phyloP scores from a whole-genome alignment of 1,284 basidiomycete species.

The Cryptococcus sp. region DNA sequence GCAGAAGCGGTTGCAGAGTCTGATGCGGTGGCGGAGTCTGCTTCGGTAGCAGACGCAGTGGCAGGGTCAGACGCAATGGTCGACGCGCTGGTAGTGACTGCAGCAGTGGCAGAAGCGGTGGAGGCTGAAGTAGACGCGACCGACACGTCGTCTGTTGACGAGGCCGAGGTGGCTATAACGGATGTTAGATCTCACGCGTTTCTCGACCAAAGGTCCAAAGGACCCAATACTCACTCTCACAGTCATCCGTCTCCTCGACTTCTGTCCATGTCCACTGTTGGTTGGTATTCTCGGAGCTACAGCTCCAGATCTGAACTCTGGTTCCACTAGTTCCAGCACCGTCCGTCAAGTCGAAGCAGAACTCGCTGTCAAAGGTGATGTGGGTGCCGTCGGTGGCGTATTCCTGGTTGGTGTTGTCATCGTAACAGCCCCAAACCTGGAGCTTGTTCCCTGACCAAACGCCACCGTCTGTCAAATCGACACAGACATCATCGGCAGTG shows the following conservation, averaged over 20 bases:
- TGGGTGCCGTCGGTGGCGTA: constrained; percentile 29
- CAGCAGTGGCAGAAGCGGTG: constrained; percentile 1
- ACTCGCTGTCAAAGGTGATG: constrained; percentile 36
- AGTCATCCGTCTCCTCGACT: constrained; percentile 39
- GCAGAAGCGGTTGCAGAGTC: constrained; percentile 6
- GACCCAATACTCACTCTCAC: constrained; percentile 18
- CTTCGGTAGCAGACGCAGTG: neutral
- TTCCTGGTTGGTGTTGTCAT: constrained; percentile 40
- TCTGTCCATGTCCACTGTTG: constrained; percentile 44
- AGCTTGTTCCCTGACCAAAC: constrained; percentile 38
- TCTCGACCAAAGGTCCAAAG: neutral
- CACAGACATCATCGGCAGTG: constrained; percentile 36
- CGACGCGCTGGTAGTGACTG: constrained; percentile 7
- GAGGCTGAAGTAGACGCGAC: constrained; percentile 5
- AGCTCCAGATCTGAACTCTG: constrained; percentile 37
- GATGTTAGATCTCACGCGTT: neutral
- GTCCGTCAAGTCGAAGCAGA: constrained; percentile 40
- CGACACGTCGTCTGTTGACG: constrained; percentile 2
- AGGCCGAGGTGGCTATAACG: neutral
- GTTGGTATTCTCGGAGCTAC: constrained; percentile 39
- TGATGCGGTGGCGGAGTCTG: constrained; percentile 4
- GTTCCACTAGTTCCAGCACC: constrained; percentile 27
- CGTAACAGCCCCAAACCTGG: constrained; percentile 44
- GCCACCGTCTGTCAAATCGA: constrained; percentile 41
- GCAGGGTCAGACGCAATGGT: neutral